Evolutionary conservation across 495 filamentous ascomycete species (phyloP).

Genomic region (Penicillium macrosclerotiorum): DNA sequence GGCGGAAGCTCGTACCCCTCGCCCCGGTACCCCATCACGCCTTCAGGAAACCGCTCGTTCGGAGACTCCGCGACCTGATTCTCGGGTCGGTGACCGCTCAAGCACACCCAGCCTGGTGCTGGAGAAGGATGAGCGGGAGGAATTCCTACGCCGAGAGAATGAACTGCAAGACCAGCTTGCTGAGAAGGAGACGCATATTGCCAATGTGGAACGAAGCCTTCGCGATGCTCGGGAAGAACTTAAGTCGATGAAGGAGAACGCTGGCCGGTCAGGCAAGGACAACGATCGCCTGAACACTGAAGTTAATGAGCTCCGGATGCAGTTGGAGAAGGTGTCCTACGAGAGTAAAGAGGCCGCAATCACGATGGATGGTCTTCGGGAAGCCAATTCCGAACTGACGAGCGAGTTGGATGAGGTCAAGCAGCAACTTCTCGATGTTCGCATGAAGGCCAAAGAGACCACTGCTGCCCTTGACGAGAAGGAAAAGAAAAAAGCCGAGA

Average conservation of each 20-base stretch:
- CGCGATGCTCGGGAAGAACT: constrained; percentile 83
- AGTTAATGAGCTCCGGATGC: constrained; percentile 90
- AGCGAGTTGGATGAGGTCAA: constrained; percentile 91
- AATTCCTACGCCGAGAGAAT: constrained; percentile 93
- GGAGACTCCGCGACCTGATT: constrained; percentile 74
- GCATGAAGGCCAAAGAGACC: constrained; percentile 93
- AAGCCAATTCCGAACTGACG: constrained; percentile 91
- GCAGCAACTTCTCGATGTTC: constrained; percentile 91
- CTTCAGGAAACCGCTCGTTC: constrained; percentile 52
- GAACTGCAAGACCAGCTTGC: constrained; percentile 94
- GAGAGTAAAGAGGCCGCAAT: constrained; percentile 96
- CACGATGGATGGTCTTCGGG: constrained; percentile 95
- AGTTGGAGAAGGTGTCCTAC: constrained; percentile 89
- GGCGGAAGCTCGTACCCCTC: constrained; percentile 56
- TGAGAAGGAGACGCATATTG: constrained; percentile 83
- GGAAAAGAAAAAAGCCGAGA: constrained; percentile 96
- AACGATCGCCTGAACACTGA: constrained; percentile 83
- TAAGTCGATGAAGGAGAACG: constrained; percentile 74
- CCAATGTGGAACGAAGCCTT: constrained; percentile 71
- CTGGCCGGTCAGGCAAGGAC: constrained; percentile 73
- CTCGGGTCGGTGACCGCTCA: constrained; percentile 80
- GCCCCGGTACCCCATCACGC: constrained; percentile 81
- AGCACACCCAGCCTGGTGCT: constrained; percentile 82
- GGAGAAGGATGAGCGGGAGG: constrained; percentile 95
- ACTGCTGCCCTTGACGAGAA: constrained; percentile 87